Evolutionary conservation across 2,329 filamentous ascomycete genomes (phyloP).

Genomic region (Aspergillus novoparasiticus): DNA sequence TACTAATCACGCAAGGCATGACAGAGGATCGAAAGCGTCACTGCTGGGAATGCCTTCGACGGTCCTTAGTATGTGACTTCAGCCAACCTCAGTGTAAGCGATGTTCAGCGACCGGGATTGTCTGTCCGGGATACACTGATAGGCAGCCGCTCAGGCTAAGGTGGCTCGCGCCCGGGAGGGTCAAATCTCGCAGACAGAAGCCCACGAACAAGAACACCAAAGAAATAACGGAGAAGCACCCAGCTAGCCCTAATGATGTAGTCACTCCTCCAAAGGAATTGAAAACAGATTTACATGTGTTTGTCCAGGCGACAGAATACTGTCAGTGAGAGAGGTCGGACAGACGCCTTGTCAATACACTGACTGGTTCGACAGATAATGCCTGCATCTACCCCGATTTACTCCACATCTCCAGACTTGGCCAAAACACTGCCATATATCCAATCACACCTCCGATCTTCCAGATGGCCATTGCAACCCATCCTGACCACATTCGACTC

Average conservation of each 20-base stretch:
- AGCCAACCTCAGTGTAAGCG: conserved; percentile 40
- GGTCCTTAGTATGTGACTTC: conserved; percentile 45
- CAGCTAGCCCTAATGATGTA: no score
- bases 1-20: neutral
- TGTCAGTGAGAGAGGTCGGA: conserved; percentile 26
- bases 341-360: neutral
- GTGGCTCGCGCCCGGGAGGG: conserved; percentile 33
- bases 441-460: conserved; percentile 24
- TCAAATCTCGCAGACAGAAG: conserved; percentile 5
- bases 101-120: conserved; percentile 36
- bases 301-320: conserved; percentile 31
- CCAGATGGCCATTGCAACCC: conserved; percentile 12
- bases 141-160: conserved; percentile 37
- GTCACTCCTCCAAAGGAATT: neutral
- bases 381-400: conserved; percentile 32
- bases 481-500: conserved; percentile 33
- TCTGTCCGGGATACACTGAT: conserved; percentile 46
- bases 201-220: neutral
- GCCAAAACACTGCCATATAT: conserved; percentile 28
- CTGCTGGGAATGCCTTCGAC: conserved; percentile 50
- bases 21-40: conserved; percentile 25
- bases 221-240: neutral
- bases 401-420: conserved; percentile 23
- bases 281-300: conserved; percentile 20
- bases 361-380: conserved; percentile 27